These are phyloP conservation scores for Chalaropsis thielavioides DNA, from an alignment of 2,329 filamentous ascomycete species.

Conservation along the genomic window DNA sequence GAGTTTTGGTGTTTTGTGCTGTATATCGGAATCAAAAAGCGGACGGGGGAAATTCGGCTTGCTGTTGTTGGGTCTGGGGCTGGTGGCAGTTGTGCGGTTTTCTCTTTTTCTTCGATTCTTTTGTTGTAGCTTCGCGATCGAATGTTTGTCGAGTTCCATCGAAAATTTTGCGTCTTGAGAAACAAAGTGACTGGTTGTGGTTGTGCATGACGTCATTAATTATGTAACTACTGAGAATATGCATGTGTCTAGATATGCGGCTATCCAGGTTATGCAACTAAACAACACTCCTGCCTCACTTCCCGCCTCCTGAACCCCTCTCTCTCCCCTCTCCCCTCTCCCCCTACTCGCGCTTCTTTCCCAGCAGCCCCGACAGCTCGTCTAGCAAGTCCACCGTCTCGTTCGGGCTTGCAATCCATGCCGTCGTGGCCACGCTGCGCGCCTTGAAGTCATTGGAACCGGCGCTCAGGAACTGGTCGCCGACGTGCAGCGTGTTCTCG, in stretches of 20 bases:
- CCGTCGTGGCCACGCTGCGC: conserved; percentile 77
- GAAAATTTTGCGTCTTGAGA: no score
- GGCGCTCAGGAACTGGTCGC: conserved; percentile 90
- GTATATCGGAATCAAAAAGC: conserved; percentile 1
- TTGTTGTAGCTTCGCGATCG: neutral
- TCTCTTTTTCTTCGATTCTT: neutral
- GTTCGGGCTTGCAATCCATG: conserved; percentile 85
- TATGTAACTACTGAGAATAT: neutral
- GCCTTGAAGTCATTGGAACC: conserved; percentile 97
- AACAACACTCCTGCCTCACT: neutral
- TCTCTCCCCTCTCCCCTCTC: neutral
- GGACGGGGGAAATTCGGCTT: neutral
- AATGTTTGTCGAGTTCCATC: neutral
- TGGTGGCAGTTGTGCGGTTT: no score
- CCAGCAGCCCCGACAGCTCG: conserved; percentile 53
- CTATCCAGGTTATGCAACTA: neutral
- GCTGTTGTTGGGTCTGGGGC: no score
- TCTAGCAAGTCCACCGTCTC: conserved; percentile 86
- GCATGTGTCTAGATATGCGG: neutral
- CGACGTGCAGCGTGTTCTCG: conserved; percentile 78
- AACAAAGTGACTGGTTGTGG: neutral
- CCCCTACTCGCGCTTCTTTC: conserved; percentile 27
- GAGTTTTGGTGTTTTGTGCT: conserved; percentile 2
- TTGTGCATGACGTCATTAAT: neutral
- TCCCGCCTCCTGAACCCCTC: no score